A percentile compares a stretch with the other conserved stretches of the same genome.
Evolutionary conservation across 768 basidiomycete genomes (phyloP).

Genomic region (Russula foetens): DNA sequence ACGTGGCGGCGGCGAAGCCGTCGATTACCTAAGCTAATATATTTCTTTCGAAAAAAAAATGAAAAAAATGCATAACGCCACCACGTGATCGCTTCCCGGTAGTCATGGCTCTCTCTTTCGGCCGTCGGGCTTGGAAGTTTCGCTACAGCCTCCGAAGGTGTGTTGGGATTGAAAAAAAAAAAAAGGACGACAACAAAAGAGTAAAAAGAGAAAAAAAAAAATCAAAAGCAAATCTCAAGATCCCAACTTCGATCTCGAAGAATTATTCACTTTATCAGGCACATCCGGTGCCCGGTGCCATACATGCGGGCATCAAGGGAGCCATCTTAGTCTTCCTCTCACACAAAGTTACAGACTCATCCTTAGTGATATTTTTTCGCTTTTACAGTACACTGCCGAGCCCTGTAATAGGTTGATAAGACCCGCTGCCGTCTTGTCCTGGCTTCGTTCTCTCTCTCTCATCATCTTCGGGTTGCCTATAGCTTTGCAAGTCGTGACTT

Average conservation of each 20-base stretch:
- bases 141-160: background rate
- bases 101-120: constrained; percentile 7
- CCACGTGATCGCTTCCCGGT: constrained; percentile 15
- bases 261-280: constrained; percentile 17
- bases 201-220: background rate
- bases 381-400: constrained; percentile 8
- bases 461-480: constrained; percentile 4
- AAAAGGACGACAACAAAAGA: background rate
- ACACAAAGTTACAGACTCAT: constrained; percentile 10
- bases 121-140: constrained; percentile 9
- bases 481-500: constrained; percentile 11
- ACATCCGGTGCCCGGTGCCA: constrained; percentile 16
- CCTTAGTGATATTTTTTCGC: background rate
- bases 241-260: constrained; percentile 15
- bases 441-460: constrained; percentile 5
- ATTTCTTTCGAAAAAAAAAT: background rate
- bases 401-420: constrained; percentile 16
- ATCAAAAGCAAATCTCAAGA: constrained; percentile 1
- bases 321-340: constrained; percentile 1
- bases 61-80: constrained; percentile 1
- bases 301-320: constrained; percentile 5
- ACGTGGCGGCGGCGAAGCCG: constrained; percentile 15
- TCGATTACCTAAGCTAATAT: constrained; percentile 4
- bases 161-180: background rate
- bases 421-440: constrained; percentile 7